Evolutionary conservation across 805 yeast genomes (phyloP).

Genomic region (Ogataea ganodermae): DNA sequence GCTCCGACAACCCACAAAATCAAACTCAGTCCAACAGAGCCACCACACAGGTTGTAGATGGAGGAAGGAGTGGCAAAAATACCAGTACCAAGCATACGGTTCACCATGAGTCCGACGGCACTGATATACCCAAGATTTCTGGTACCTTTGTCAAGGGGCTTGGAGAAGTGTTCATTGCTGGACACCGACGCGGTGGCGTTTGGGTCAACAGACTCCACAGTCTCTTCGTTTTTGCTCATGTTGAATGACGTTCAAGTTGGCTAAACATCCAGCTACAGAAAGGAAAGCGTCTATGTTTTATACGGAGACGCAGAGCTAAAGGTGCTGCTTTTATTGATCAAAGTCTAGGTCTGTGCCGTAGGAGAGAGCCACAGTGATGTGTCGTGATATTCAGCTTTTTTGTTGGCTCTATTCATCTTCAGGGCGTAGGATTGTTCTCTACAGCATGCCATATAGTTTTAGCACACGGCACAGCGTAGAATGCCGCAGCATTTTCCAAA

Average conservation of each 20-base stretch:
- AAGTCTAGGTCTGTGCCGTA: not conserved
- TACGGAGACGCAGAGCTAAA: not conserved
- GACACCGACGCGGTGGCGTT: not conserved
- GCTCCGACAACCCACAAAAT: constrained; percentile 78
- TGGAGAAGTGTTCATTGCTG: constrained; percentile 1
- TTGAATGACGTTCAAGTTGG: not conserved
- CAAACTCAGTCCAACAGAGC: constrained; percentile 71
- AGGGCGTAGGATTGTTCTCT: not conserved
- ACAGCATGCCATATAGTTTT: not conserved
- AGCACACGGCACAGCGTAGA: constrained; percentile 1
- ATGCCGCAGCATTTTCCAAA: constrained; percentile 5
- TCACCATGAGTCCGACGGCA: constrained; percentile 54
- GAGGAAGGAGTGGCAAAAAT: constrained; percentile 69
- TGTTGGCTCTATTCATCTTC: not conserved
- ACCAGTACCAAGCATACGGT: constrained; percentile 76
- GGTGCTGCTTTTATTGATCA: not conserved
- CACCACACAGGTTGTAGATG: constrained; percentile 58
- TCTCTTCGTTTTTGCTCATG: not conserved
- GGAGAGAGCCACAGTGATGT: constrained; percentile 1
- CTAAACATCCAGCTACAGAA: not conserved
- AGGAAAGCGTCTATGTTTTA: not conserved
- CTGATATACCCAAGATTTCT: constrained; percentile 45
- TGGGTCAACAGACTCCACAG: not conserved
- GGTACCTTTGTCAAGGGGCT: constrained; percentile 40
- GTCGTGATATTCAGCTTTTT: not conserved